Percentiles rank a stretch among this genome's conserved stretches.
These are phyloP conservation scores for Gaeumannomyces tritici DNA, from an alignment of 2,329 filamentous ascomycete species.

Conservation along the genomic window DNA sequence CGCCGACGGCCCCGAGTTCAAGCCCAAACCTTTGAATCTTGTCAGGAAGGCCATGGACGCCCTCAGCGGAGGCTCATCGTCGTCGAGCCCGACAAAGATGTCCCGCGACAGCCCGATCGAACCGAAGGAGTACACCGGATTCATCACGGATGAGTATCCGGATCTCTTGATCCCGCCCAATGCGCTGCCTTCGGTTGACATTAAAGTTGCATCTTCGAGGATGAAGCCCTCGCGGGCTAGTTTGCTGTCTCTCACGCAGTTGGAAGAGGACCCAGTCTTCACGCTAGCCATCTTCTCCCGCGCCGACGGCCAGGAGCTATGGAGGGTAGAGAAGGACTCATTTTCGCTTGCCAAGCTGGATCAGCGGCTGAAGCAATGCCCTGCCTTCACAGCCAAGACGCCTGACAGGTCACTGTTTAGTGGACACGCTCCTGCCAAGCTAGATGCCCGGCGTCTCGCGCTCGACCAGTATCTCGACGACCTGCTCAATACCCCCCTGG, in stretches of 20 bases:
- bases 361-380: constrained; percentile 64
- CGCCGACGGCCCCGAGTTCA: constrained; percentile 16
- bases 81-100: constrained; percentile 19
- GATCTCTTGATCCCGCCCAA: constrained; percentile 80
- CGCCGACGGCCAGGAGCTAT: constrained; percentile 68
- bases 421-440: constrained; percentile 85
- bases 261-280: constrained; percentile 90
- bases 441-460: constrained; percentile 75
- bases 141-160: constrained; percentile 79
- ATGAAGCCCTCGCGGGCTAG: constrained; percentile 86
- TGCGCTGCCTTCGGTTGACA: constrained; percentile 73
- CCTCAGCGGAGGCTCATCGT: constrained; percentile 2
- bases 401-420: constrained; percentile 82
- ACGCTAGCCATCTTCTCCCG: constrained; percentile 79
- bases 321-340: constrained; percentile 91
- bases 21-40: constrained; percentile 29
- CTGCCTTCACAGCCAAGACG: constrained; percentile 63
- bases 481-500: constrained; percentile 73
- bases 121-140: constrained; percentile 55
- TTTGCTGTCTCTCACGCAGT: constrained; percentile 65
- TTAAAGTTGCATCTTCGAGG: constrained; percentile 88
- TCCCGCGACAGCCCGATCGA: constrained; percentile 29
- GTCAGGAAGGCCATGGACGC: constrained; percentile 22
- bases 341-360: constrained; percentile 74
- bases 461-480: constrained; percentile 80